A percentile compares a stretch with the other conserved stretches of the same genome.
phyloP scores from a whole-genome alignment of 2,329 filamentous ascomycete genomes.

The Lachnellula cervina region DNA sequence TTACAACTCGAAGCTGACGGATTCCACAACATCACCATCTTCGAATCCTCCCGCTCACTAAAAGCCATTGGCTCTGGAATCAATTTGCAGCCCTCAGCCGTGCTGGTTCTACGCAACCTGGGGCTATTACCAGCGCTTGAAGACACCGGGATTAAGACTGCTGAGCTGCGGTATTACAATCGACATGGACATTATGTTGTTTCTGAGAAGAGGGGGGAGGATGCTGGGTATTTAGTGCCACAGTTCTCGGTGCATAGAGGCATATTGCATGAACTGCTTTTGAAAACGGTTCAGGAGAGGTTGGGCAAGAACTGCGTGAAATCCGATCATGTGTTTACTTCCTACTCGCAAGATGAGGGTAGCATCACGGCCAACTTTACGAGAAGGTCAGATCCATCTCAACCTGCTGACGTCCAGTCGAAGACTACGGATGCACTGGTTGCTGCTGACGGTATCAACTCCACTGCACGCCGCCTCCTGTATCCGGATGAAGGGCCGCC shows the following conservation, averaged over 20 bases:
- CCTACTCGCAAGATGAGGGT: conserved; percentile 33
- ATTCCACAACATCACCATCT: conserved; percentile 39
- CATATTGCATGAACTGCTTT: conserved; percentile 41
- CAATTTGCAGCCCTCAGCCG: conserved; percentile 43
- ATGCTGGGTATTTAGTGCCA: conserved; percentile 39
- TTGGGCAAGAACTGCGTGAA: conserved; percentile 36
- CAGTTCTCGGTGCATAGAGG: conserved; percentile 43
- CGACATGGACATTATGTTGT: conserved; percentile 39
- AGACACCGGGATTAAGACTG: conserved; percentile 37
- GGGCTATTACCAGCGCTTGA: conserved; percentile 38
- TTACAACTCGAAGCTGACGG: conserved; percentile 30
- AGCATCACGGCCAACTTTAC: conserved; percentile 37
- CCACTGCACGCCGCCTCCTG: conserved; percentile 36
- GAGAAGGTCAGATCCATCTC: conserved; percentile 22
- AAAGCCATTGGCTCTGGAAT: conserved; percentile 42
- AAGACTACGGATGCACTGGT: conserved; percentile 35
- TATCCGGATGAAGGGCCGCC: conserved; percentile 42
- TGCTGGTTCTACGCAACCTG: conserved; percentile 40
- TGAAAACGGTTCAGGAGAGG: conserved; percentile 38
- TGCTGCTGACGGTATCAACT: conserved; percentile 43
- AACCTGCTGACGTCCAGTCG: conserved; percentile 27
- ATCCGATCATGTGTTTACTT: conserved; percentile 35
- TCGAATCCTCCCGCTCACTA: conserved; percentile 38
- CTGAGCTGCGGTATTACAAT: conserved; percentile 42
- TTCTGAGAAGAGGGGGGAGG: conserved; percentile 37